Conservation (phyloP, 2,329 filamentous ascomycete species). For the Cytospora leucostoma region DNA sequence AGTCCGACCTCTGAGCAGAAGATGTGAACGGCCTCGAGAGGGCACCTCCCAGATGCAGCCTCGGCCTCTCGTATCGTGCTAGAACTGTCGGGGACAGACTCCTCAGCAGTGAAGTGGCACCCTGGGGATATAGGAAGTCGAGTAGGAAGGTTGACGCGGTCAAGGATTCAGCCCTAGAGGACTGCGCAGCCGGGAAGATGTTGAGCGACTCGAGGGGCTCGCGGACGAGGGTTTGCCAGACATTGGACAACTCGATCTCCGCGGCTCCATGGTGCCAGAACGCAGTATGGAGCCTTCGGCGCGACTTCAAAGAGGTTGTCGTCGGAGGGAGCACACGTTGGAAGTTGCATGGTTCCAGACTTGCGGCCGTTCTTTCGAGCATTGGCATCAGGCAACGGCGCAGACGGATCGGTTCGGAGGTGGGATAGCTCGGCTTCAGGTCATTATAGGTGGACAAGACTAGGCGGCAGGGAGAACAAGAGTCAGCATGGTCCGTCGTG, state of each 20-base stretch:
- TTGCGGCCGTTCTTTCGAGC: constrained; percentile 60
- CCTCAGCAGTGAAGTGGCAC: constrained; percentile 46
- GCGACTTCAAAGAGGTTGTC: constrained; percentile 41
- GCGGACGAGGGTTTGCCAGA: constrained; percentile 44
- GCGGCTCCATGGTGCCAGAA: constrained; percentile 59
- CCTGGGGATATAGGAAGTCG: constrained; percentile 58
- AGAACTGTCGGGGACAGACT: constrained; percentile 34
- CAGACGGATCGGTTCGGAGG: constrained; percentile 16
- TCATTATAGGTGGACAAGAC: constrained; percentile 22
- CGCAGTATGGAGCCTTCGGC: constrained; percentile 48
- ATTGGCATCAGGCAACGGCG: constrained; percentile 42
- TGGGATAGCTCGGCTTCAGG: constrained; percentile 16
- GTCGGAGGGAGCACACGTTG: constrained; percentile 51
- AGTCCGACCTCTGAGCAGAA: constrained; percentile 15
- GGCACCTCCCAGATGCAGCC: constrained; percentile 23
- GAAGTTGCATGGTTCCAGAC: constrained; percentile 57
- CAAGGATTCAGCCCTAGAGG: constrained; percentile 36
- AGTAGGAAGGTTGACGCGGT: constrained; percentile 53
- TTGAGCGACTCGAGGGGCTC: constrained; percentile 34
- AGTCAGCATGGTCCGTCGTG: constrained; percentile 11
- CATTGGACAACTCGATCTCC: constrained; percentile 49
- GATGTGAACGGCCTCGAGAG: constrained; percentile 34
- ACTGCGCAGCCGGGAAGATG: constrained; percentile 30
- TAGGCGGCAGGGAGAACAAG: constrained; percentile 3
- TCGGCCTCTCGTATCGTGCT: constrained; percentile 29